Evolutionary conservation across 2,329 filamentous ascomycete genomes (phyloP).

Genomic region (Aspergillus niger): DNA sequence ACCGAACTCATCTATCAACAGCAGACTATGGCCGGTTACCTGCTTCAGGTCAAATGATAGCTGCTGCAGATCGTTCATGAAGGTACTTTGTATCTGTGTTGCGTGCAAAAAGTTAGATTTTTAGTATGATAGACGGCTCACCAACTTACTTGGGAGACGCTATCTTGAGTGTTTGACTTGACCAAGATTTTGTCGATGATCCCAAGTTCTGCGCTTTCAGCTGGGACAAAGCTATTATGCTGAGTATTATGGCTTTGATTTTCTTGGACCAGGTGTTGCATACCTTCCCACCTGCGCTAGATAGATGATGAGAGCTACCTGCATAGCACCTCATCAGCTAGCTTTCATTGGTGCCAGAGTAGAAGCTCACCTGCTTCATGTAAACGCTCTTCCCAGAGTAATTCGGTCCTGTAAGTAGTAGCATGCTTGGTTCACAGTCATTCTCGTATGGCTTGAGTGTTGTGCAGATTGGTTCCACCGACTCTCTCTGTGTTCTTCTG

Average conservation of each 20-base stretch:
- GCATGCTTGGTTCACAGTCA: conserved; percentile 59
- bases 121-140: neutral
- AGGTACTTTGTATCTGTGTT: conserved; percentile 60
- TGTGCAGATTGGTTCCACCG: neutral
- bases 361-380: conserved; percentile 69
- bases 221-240: conserved; percentile 74
- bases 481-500: conserved; percentile 42
- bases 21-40: conserved; percentile 72
- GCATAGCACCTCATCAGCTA: conserved; percentile 7
- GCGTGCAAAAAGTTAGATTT: neutral
- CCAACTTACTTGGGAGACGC: conserved; percentile 56
- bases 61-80: conserved; percentile 85
- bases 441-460: conserved; percentile 2
- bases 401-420: conserved; percentile 89
- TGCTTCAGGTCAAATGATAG: conserved; percentile 74
- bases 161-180: conserved; percentile 74
- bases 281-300: conserved; percentile 80
- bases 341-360: neutral
- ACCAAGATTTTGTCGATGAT: conserved; percentile 92
- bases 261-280: neutral
- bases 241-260: conserved; percentile 11
- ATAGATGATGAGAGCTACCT: conserved; percentile 82
- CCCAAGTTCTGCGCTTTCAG: conserved; percentile 72
- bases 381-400: conserved; percentile 97
- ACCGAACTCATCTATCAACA: conserved; percentile 92